Evolutionary conservation across 2,329 filamentous ascomycete genomes (phyloP).

Genomic region (Fusarium concolor): DNA sequence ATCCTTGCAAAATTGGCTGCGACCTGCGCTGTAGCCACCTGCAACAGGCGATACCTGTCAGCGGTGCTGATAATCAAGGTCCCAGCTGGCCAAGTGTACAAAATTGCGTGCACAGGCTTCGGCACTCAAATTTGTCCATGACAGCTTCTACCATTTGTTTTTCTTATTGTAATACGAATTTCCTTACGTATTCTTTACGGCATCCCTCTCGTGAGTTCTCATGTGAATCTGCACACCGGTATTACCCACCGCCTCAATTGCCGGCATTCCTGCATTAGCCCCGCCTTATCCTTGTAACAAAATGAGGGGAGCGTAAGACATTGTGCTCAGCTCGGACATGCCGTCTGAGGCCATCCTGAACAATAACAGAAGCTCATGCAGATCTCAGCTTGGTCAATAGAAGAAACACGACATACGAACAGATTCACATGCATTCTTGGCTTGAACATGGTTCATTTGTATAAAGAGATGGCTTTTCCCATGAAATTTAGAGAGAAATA

Average conservation of each 20-base stretch:
- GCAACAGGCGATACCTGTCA: background rate
- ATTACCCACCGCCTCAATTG: background rate
- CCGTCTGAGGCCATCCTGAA: constrained; percentile 7
- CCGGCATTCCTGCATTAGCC: constrained; percentile 8
- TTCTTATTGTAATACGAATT: background rate
- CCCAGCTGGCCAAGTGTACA: background rate
- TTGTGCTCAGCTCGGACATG: constrained; percentile 9
- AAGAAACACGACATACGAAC: background rate
- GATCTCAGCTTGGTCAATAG: background rate
- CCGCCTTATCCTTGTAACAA: constrained; percentile 1
- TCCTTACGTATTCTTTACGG: background rate
- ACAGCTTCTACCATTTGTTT: background rate
- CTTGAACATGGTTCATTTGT: background rate
- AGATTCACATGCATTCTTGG: background rate
- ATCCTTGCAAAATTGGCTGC: background rate
- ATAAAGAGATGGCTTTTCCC: constrained; percentile 6
- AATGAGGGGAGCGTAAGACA: constrained; percentile 9
- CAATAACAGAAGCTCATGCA: background rate
- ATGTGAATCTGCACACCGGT: background rate
- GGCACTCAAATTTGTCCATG: background rate
- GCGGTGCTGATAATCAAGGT: background rate
- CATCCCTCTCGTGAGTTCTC: background rate
- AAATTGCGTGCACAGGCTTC: too few relatives aligned
- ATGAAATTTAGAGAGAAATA: fast-evolving
- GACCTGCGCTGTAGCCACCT: background rate